A percentile compares a stretch with the other conserved stretches of the same genome.
Evolutionary conservation across 140 eudicot genomes (phyloP).

Genomic region (Stevia rebaudiana): DNA sequence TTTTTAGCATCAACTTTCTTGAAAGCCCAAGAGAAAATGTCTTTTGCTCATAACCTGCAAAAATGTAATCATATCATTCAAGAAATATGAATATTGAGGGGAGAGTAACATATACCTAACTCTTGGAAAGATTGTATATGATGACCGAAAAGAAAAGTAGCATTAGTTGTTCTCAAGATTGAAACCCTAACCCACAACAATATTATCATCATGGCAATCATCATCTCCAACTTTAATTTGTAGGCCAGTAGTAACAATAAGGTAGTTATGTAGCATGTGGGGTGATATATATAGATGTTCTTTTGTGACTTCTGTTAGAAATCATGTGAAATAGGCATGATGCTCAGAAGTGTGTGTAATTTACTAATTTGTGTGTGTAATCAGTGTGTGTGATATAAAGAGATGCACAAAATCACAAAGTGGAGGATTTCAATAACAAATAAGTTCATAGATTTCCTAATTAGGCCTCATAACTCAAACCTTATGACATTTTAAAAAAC

Average conservation of each 20-base stretch:
- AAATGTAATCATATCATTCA: constrained; percentile 12
- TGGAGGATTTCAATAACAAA: constrained; percentile 38
- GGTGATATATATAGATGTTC: constrained; percentile 19
- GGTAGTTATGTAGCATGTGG: neutral
- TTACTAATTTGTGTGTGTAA: constrained; percentile 10
- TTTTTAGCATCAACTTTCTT: constrained; percentile 48
- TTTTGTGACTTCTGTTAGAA: constrained; percentile 22
- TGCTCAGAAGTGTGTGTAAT: constrained; percentile 7
- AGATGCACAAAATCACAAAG: constrained; percentile 41
- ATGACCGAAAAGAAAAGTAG: constrained; percentile 32
- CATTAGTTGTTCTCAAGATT: constrained; percentile 26
- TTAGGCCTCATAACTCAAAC: constrained; percentile 4
- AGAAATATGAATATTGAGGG: neutral
- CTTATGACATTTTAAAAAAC: neutral
- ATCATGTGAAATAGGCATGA: constrained; percentile 12
- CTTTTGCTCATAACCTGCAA: constrained; percentile 27
- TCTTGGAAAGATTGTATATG: constrained; percentile 19
- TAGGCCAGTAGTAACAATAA: neutral
- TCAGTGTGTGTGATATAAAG: constrained; percentile 4
- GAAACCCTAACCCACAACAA: constrained; percentile 27
- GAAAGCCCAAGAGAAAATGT: constrained; percentile 27
- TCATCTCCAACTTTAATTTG: constrained; percentile 19
- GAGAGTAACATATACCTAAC: constrained; percentile 25
- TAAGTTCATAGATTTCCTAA: constrained; percentile 2
- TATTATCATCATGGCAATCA: constrained; percentile 18